phyloP scores from a whole-genome alignment of 257 asterid species.

The Dorcoceras hygrometricum region DNA sequence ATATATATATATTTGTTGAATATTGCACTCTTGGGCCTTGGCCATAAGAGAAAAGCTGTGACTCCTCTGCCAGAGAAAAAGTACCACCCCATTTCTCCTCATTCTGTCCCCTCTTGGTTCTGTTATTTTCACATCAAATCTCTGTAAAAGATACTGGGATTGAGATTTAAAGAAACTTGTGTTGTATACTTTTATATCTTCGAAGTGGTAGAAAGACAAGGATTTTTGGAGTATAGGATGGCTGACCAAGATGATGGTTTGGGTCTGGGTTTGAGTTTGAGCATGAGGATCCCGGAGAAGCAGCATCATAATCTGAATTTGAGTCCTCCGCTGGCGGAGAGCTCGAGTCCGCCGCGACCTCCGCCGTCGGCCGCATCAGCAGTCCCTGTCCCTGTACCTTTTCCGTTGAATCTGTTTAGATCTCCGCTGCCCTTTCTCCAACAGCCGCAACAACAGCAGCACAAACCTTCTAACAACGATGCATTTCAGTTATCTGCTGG shows the following conservation, averaged over 20 bases:
- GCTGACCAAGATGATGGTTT: conserved; percentile 56
- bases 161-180: background rate
- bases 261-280: conserved; percentile 61
- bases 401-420: conserved; percentile 49
- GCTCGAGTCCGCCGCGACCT: conserved; percentile 26
- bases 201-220: conserved; percentile 17
- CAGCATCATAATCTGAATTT: conserved; percentile 3
- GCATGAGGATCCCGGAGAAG: conserved; percentile 46
- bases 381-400: conserved; percentile 30
- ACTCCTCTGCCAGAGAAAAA: conserved; percentile 46
- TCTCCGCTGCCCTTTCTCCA: conserved; percentile 48
- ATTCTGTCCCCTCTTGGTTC: conserved; percentile 51
- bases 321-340: conserved; percentile 27
- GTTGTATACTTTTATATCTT: background rate
- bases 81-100: conserved; percentile 67
- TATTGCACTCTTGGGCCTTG: conserved; percentile 31
- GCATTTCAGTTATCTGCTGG: conserved; percentile 49
- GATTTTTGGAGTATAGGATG: conserved; percentile 31
- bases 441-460: conserved; percentile 19
- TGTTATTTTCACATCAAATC: conserved; percentile 17
- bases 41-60: conserved; percentile 51
- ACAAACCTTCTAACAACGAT: conserved; percentile 29
- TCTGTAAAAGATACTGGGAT: conserved; percentile 15
- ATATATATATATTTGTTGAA: conserved; percentile 24
- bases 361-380: conserved; percentile 13